These are phyloP conservation scores for Candida ascalaphidarum DNA, from an alignment of 805 yeast species.

Conservation along the genomic window DNA sequence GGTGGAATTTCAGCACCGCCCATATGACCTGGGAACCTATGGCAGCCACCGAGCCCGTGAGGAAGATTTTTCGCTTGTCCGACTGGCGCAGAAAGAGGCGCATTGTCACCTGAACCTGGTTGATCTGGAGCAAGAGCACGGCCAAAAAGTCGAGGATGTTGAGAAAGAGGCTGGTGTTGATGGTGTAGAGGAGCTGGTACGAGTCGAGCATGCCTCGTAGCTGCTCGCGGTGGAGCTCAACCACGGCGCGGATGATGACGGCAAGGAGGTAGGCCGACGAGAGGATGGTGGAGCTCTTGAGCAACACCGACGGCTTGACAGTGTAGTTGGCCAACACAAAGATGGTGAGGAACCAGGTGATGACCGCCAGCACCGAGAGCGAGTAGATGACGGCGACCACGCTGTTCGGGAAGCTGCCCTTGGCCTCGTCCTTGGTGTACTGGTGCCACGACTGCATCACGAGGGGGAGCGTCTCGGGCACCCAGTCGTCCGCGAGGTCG, in stretches of 20 bases:
- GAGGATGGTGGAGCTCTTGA: constrained; percentile 41
- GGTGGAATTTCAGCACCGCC: constrained; percentile 54
- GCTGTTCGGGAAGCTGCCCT: constrained; percentile 44
- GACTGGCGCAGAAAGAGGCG: constrained; percentile 57
- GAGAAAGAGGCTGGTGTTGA: constrained; percentile 39
- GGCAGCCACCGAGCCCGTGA: constrained; percentile 47
- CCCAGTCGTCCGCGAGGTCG: constrained; percentile 19
- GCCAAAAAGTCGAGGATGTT: constrained; percentile 51
- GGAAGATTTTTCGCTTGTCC: constrained; percentile 57
- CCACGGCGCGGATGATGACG: constrained; percentile 39
- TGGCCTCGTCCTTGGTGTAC: constrained; percentile 22
- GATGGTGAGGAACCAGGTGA: constrained; percentile 54
- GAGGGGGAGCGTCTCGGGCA: constrained; percentile 31
- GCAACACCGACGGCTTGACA: constrained; percentile 47
- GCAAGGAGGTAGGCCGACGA: constrained; percentile 49
- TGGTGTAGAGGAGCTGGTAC: constrained; percentile 30
- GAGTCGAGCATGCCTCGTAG: constrained; percentile 34
- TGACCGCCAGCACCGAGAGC: constrained; percentile 54
- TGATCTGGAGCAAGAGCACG: constrained; percentile 48
- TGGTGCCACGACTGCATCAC: constrained; percentile 41
- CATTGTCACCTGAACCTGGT: constrained; percentile 67
- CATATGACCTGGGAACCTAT: constrained; percentile 54
- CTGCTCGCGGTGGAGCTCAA: constrained; percentile 40
- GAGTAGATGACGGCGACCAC: constrained; percentile 57
- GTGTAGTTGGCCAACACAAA: constrained; percentile 59